Conservation (phyloP, 805 yeast genomes). For the Starmerella riodocensis region DNA sequence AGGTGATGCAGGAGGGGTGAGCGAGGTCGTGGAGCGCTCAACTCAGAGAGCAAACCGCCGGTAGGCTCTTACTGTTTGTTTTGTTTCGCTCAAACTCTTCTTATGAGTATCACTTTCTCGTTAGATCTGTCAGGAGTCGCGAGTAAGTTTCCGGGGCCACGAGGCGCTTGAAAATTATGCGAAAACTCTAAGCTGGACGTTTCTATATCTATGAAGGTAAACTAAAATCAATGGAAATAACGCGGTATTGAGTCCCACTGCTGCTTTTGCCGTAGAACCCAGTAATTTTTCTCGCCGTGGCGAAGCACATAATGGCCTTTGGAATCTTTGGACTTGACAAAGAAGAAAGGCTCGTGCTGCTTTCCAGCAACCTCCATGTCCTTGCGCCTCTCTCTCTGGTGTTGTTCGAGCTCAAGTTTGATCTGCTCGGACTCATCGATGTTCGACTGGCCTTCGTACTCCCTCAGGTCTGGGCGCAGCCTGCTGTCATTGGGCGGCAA, state of each 20-base stretch:
- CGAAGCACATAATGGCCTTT: conserved; percentile 25
- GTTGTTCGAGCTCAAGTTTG: conserved; percentile 60
- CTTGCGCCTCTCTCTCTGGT: conserved; percentile 66
- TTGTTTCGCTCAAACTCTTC: too few species aligned
- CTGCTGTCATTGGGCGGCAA: conserved; percentile 85
- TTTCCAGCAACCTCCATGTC: conserved; percentile 35
- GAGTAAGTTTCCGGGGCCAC: too few species aligned
- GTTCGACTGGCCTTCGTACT: conserved; percentile 51
- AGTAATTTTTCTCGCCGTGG: conserved; percentile 49
- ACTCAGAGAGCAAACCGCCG: conserved; percentile 4
- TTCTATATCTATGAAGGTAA: too few species aligned
- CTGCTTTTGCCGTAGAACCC: conserved; percentile 53
- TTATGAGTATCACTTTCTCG: too few species aligned
- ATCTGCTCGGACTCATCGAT: conserved; percentile 56
- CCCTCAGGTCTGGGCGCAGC: conserved; percentile 68
- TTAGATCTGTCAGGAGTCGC: too few species aligned
- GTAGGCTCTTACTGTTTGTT: too few species aligned
- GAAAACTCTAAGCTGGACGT: too few species aligned
- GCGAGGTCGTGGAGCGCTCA: conserved; percentile 60
- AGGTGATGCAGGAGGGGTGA: conserved; percentile 86
- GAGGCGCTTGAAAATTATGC: not conserved
- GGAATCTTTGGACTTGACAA: conserved; percentile 35
- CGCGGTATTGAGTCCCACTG: conserved; percentile 15
- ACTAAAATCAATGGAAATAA: conserved; percentile 9
- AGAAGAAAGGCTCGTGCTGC: conserved; percentile 48